Evolutionary conservation across 495 filamentous ascomycete genomes (phyloP).

Genomic region (Elasticomyces elasticus): DNA sequence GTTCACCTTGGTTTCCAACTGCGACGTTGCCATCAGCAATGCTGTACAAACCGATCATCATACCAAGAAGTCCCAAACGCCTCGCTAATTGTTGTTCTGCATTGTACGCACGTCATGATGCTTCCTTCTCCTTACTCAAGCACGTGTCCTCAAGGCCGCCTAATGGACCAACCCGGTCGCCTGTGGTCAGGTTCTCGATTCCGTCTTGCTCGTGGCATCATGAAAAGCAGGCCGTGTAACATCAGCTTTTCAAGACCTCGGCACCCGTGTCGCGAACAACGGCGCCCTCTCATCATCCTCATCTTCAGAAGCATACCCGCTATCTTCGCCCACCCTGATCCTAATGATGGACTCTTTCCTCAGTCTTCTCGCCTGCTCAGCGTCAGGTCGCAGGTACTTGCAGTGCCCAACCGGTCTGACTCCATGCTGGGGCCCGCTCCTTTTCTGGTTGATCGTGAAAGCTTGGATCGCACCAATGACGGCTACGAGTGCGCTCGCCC

Average conservation of each 20-base stretch:
- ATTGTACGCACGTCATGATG: background rate
- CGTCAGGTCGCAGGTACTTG: conserved; percentile 1
- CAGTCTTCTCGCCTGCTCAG: background rate
- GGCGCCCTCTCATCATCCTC: conserved; percentile 18
- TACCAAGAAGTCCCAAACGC: background rate
- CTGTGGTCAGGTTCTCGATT: background rate
- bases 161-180: background rate
- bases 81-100: background rate
- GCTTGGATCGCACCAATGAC: conserved; percentile 58
- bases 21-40: too few relatives aligned
- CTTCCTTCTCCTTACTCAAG: background rate
- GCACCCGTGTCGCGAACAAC: conserved; percentile 9
- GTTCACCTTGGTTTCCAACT: too few relatives aligned
- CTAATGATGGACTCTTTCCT: conserved; percentile 16
- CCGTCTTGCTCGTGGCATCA: background rate
- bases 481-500: conserved; percentile 61
- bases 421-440: conserved; percentile 13
- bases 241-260: background rate
- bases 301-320: conserved; percentile 11
- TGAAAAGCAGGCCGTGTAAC: background rate
- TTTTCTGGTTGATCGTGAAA: conserved; percentile 48
- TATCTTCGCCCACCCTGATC: conserved; percentile 16
- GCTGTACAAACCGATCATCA: background rate
- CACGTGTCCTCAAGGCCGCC: background rate
- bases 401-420: conserved; percentile 7